These are phyloP conservation scores for Westerdykella ornata DNA, from an alignment of 2,329 filamentous ascomycete genomes.

Conservation along the genomic window DNA sequence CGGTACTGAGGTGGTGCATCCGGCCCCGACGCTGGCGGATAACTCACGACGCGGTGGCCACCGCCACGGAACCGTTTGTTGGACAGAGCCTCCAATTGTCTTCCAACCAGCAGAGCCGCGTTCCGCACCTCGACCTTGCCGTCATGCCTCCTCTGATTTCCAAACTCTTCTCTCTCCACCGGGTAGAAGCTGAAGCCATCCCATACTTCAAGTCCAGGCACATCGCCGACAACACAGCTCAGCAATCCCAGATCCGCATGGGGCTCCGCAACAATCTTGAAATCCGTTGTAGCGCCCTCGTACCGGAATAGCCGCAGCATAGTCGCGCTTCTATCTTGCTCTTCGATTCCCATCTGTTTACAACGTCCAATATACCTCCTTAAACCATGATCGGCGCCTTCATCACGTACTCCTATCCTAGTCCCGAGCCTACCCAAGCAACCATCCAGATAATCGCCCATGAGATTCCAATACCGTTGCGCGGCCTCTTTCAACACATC, in stretches of 20 bases:
- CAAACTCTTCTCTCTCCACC: constrained; percentile 23
- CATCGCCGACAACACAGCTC: constrained; percentile 30
- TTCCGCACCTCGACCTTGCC: constrained; percentile 4
- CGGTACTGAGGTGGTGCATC: constrained; percentile 20
- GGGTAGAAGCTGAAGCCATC: constrained; percentile 19
- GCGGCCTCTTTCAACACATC: constrained; percentile 26
- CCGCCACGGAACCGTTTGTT: constrained; percentile 29
- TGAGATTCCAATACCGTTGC: constrained; percentile 29
- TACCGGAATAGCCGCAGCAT: constrained; percentile 36
- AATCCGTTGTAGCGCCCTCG: constrained; percentile 22
- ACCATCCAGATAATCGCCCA: constrained; percentile 21
- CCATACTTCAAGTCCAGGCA: constrained; percentile 35
- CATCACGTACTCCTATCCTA: constrained; percentile 14
- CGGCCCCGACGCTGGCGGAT: constrained; percentile 4
- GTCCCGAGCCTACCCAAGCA: constrained; percentile 21
- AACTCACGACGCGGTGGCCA: constrained; percentile 32
- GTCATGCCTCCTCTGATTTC: neutral
- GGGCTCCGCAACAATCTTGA: constrained; percentile 33
- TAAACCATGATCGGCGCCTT: constrained; percentile 11
- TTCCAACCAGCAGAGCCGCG: constrained; percentile 26
- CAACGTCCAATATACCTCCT: constrained; percentile 25
- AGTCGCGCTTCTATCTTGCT: constrained; percentile 26
- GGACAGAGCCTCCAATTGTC: constrained; percentile 25
- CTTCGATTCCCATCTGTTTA: constrained; percentile 13
- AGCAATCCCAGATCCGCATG: constrained; percentile 34